Evolutionary conservation across 208 protist species (phyloP).

Genomic region (Leishmania amazonensis): DNA sequence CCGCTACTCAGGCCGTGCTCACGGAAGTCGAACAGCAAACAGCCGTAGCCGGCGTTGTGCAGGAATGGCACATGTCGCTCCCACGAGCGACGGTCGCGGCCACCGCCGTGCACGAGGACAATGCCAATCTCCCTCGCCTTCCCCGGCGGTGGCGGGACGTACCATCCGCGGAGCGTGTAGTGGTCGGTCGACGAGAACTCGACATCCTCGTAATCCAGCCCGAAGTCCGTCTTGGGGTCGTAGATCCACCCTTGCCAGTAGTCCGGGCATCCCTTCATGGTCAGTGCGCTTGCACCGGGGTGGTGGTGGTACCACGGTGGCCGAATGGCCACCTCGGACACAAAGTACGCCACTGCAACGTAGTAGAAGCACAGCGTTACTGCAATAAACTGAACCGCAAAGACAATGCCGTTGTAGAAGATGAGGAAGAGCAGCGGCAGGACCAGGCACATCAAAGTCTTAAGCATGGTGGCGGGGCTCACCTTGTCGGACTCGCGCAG

Average conservation of each 20-base stretch:
- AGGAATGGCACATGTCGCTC: conserved; percentile 88
- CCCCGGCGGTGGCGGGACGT: conserved; percentile 55
- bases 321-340: conserved; percentile 85
- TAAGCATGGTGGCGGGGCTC: conserved; percentile 74
- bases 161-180: conserved; percentile 86
- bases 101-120: conserved; percentile 91
- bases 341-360: conserved; percentile 82
- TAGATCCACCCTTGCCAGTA: conserved; percentile 91
- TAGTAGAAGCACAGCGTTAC: conserved; percentile 78
- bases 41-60: conserved; percentile 81
- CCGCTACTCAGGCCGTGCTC: conserved; percentile 90
- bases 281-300: conserved; percentile 57
- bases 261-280: conserved; percentile 66
- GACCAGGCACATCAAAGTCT: conserved; percentile 58
- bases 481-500: conserved; percentile 71
- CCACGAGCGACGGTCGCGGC: conserved; percentile 91
- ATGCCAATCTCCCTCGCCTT: conserved; percentile 51
- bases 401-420: conserved; percentile 76
- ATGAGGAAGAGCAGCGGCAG: conserved; percentile 79
- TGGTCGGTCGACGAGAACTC: conserved; percentile 66
- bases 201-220: conserved; percentile 82
- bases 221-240: conserved; percentile 85
- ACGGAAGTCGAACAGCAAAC: conserved; percentile 91
- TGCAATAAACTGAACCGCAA: conserved; percentile 69
- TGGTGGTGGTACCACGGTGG: conserved; percentile 92